Percentiles rank a stretch among this genome's conserved stretches.
Conservation (phyloP, 2,329 filamentous ascomycete genomes). For the Sporothrix phasma region DNA sequence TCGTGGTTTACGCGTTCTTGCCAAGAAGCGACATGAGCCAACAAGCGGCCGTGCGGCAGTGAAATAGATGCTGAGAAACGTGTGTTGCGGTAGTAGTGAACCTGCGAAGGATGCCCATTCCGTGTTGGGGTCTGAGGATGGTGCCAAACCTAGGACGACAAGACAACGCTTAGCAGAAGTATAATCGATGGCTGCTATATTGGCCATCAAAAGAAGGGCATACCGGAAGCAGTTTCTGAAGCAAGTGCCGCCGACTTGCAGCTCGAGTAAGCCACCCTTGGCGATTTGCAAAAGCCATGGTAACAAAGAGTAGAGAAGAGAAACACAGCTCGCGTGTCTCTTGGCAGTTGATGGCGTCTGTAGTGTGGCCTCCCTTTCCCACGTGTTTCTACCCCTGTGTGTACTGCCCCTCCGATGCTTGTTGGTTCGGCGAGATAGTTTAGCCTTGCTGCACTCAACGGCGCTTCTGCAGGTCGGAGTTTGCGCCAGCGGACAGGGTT, state of each 20-base stretch:
- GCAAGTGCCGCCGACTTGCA: no score
- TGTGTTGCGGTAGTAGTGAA: neutral
- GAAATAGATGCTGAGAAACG: neutral
- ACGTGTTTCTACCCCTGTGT: neutral
- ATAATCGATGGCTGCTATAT: no score
- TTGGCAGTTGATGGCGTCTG: neutral
- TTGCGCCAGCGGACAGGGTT: neutral
- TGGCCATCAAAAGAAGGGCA: no score
- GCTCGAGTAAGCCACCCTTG: no score
- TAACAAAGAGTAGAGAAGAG: no score
- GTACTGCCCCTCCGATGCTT: neutral
- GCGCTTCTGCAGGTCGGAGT: neutral
- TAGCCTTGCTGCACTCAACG: neutral
- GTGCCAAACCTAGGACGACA: neutral
- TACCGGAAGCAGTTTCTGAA: no score
- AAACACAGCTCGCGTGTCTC: no score
- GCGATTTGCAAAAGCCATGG: neutral
- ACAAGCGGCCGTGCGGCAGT: neutral
- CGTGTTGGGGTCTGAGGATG: no score
- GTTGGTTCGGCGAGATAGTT: constrained; percentile 5
- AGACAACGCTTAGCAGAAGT: no score
- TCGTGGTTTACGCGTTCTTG: neutral
- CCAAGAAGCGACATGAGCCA: no score
- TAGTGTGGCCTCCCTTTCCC: neutral
- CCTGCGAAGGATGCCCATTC: neutral